Percentiles rank a stretch among this genome's conserved stretches.
Conservation (phyloP, 179 eudicot genomes). For the Spinacia oleracea region DNA sequence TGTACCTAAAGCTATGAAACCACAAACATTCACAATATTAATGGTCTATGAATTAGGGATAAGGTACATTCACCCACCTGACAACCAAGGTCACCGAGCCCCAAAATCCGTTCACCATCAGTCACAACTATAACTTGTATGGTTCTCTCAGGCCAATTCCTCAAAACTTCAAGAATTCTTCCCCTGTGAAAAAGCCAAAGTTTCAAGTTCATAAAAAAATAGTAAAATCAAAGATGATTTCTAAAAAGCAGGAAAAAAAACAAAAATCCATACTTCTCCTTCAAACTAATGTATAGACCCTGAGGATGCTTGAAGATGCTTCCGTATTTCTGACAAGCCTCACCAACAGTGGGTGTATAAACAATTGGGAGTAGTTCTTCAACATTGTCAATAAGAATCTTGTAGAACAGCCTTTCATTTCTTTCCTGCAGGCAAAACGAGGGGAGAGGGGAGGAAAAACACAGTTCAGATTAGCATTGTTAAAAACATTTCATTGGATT, state of each 20-base stretch:
- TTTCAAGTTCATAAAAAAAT: background rate
- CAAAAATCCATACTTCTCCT: conserved; percentile 70
- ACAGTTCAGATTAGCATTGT: background rate
- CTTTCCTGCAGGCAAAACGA: conserved; percentile 55
- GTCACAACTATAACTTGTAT: conserved; percentile 96
- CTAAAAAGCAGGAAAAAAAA: background rate
- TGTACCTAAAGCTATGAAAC: background rate
- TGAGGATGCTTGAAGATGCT: conserved; percentile 85
- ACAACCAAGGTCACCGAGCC: conserved; percentile 97
- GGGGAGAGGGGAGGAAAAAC: background rate
- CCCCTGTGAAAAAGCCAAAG: conserved; percentile 53
- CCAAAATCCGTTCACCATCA: conserved; percentile 92
- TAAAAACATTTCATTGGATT: background rate
- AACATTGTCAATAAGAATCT: conserved; percentile 92
- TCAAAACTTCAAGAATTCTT: conserved; percentile 79
- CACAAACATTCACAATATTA: background rate
- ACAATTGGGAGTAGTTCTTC: conserved; percentile 94
- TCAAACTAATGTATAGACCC: conserved; percentile 90
- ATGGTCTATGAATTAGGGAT: background rate
- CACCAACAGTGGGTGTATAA: conserved; percentile 95
- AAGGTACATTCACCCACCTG: conserved; percentile 49
- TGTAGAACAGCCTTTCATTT: conserved; percentile 91
- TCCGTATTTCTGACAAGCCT: conserved; percentile 98
- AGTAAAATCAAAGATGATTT: background rate
- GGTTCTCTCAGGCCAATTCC: conserved; percentile 87